Conservation (phyloP, 1,284 basidiomycete species). For the Ganoderma lingzhi region DNA sequence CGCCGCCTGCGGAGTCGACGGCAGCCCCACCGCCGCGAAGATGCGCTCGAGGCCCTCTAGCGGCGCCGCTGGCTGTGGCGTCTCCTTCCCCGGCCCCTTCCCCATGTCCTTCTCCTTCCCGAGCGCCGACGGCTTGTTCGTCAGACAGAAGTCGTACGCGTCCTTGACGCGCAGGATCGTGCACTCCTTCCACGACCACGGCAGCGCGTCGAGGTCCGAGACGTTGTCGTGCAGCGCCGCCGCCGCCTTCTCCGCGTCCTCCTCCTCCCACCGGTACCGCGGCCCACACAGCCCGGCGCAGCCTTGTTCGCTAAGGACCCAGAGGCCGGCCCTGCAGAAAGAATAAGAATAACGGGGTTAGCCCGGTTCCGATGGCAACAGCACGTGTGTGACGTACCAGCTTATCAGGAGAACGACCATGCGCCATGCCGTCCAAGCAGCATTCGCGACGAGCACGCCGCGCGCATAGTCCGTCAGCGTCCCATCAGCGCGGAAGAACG, state of each 20-base stretch:
- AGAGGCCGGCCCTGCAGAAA: conserved; percentile 68
- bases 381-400: conserved; percentile 57
- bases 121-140: conserved; percentile 47
- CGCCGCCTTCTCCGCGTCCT: conserved; percentile 66
- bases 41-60: conserved; percentile 73
- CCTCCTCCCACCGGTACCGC: conserved; percentile 82
- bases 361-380: not conserved
- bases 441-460: conserved; percentile 79
- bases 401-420: conserved; percentile 67
- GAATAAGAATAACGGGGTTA: not conserved
- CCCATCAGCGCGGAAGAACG: conserved; percentile 76
- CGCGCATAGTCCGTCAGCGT: conserved; percentile 76
- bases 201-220: conserved; percentile 58
- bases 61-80: conserved; percentile 33
- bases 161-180: conserved; percentile 78
- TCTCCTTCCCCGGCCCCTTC: conserved; percentile 38
- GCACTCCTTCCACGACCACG: conserved; percentile 80
- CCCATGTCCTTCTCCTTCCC: conserved; percentile 48
- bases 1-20: conserved; percentile 55
- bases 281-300: conserved; percentile 86
- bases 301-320: conserved; percentile 75
- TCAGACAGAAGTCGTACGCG: conserved; percentile 83
- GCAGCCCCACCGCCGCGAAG: conserved; percentile 74
- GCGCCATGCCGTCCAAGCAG: conserved; percentile 79
- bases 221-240: conserved; percentile 54